Base-by-base conservation (phyloP, 768 basidiomycete genomes). In the Candolleomyces aberdarensis region DNA sequence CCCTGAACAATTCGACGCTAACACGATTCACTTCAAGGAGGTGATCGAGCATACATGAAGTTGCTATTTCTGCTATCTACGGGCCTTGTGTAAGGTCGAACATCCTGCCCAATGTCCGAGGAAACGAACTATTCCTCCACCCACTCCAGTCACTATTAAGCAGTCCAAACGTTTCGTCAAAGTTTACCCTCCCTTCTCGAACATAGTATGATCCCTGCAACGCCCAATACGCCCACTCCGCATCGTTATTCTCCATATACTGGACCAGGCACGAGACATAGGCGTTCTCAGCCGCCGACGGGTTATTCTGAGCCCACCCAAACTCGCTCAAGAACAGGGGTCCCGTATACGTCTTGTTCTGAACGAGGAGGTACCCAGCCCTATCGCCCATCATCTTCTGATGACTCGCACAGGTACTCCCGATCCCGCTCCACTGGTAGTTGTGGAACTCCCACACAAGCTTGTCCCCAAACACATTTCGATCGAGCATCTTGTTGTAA, bases 161-260 rank as follows among this genome's bases (percentile, higher is more conserved):
- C 44, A 66, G 26, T 36, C 65, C 65, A 43, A 63, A 66, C 32
- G 60, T 57, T 46, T 66, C 65, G 39, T 64, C 63, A 47, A 59
- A 64, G 40, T 64, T 59, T 20, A 66, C 57, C 50, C 41, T 43
- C 17, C 56, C 56, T 6, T 66, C 62, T 26, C 65, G 48, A 3
- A 66, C 65, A 55, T 66, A 66, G 48, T 66, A 66, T 15, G 50
- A 53, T 22, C 65, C 65, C 62, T 60, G 58, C 58, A 66, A 57
- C 20, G 58, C 65, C 65, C 65, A 66, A 52, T 61, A 61, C 40
- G 63, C 61, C 65, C 65, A 66, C 44, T 66, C 65, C 53, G 65
- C 65, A 57, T 66, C 65, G 57, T 66, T 66, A 43, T 39, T 60
- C 62, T 63, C 62, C 59, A 66, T 20, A 49, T 66, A 66, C 57